Base-by-base conservation (phyloP, 495 filamentous ascomycete species). In the Penicillium coprophilum region DNA sequence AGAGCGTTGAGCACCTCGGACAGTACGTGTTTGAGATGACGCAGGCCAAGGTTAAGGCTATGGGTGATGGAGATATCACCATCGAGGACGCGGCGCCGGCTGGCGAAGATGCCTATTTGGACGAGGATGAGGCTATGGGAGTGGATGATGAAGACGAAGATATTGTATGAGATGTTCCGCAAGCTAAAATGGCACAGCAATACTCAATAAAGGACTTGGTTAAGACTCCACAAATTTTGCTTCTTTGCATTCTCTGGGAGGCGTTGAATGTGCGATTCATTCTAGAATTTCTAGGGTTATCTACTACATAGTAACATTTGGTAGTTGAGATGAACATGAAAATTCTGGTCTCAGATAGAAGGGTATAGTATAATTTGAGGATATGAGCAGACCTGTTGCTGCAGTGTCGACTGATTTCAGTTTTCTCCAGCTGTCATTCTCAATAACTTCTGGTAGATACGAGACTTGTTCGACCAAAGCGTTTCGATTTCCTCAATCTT, bases 1-100 rank as follows among this genome's bases (percentile, higher is more conserved):
- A 90, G 63, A 84, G 89, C 30, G 85, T 97, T 8, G 94, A 97
- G 74, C 94, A 98, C 79, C 73, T 98, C 34, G 95, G 94, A 6
- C 89, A 96, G 74, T 97, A 96, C 74, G 94, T 98, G 21, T 96
- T 85, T 73, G 91, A 98, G 74, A 97, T 98, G 91, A 93, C 92
- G 12, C 80, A 87, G 62, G 89, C 92, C 20, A 94, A 89, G 70
- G 73, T 96, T 6, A 80, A 86, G 64, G 80, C 80, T 41, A 70
- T 89, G 69, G 80, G 75, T 50, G 71, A 77, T 59, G 65, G 73
- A 27, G 67, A 61, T 24, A 58, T 72, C 45, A 59, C 68, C 28
- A 55, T 72, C 30, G 68, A 75, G 23, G 71, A 73, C 13, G 59
- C 59, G 6, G 57, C 69, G 44, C 70, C 70, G 6, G 70, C 66